Evolutionary conservation across 2,329 filamentous ascomycete species (phyloP).

Genomic region (Colletotrichum theobromicola): DNA sequence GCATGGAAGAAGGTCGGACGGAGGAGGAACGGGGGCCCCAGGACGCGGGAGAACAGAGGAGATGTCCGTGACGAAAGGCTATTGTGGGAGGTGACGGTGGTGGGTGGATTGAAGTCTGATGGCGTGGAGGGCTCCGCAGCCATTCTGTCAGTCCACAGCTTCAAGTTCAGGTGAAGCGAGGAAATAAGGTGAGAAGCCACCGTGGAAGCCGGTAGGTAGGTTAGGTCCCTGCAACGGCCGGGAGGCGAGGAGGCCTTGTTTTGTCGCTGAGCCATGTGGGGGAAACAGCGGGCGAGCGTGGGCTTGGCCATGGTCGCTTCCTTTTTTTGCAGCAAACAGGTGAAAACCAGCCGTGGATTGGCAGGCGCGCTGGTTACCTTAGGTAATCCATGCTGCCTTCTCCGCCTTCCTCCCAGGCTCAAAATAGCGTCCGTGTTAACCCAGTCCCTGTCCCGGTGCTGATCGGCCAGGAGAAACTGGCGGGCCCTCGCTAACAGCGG

Average conservation of each 20-base stretch:
- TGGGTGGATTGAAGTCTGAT: neutral
- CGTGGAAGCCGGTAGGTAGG: neutral
- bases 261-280: neutral
- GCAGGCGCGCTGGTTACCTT: neutral
- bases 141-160: neutral
- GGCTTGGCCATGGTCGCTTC: neutral
- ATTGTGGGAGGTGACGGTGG: neutral
- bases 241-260: neutral
- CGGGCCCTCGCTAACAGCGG: constrained; percentile 6
- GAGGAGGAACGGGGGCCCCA: neutral
- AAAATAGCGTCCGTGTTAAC: constrained; percentile 8
- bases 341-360: neutral
- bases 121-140: neutral
- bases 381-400: neutral
- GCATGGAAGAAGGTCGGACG: neutral
- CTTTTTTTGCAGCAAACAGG: neutral
- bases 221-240: neutral
- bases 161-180: constrained; percentile 17
- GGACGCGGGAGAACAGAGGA: neutral
- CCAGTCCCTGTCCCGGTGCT: constrained; percentile 1
- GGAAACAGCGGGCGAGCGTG: neutral
- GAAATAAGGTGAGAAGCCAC: neutral
- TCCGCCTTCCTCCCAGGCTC: neutral
- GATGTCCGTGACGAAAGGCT: neutral
- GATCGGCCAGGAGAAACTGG: neutral